Evolutionary conservation across 495 filamentous ascomycete genomes (phyloP).

Genomic region (Annulohypoxylon nitens): DNA sequence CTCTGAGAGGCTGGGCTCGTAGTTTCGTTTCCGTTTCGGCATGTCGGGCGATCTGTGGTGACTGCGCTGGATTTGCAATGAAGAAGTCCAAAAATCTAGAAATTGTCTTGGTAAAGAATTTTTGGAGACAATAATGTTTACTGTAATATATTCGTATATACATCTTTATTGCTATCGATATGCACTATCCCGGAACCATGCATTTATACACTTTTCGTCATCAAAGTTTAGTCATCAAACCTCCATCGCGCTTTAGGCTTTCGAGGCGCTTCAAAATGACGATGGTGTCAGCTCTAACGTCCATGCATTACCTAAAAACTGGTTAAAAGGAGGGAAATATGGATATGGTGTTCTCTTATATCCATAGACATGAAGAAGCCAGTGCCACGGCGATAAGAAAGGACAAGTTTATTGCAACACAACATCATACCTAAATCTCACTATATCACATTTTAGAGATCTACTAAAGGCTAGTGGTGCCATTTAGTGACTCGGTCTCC

Average conservation of each 20-base stretch:
- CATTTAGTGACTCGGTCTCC: constrained; percentile 2
- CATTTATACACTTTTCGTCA: background rate
- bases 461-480: background rate
- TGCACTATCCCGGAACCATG: background rate
- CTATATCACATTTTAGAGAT: too few species aligned
- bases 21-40: constrained; percentile 63
- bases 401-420: background rate
- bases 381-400: too few species aligned
- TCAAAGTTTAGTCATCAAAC: background rate
- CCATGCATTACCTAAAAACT: too few species aligned
- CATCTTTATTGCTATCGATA: background rate
- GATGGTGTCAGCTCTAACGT: background rate
- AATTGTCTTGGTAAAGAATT: constrained; percentile 21
- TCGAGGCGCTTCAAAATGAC: background rate
- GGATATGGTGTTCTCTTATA: too few species aligned
- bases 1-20: constrained; percentile 59
- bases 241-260: background rate
- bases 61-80: constrained; percentile 5
- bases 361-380: too few species aligned
- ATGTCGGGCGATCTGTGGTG: constrained; percentile 44
- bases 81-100: constrained; percentile 2
- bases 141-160: constrained; percentile 18
- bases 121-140: constrained; percentile 9
- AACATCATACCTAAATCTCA: background rate
- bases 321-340: too few species aligned